A percentile compares a stretch with the other conserved stretches of the same genome.
Conservation (phyloP, 768 basidiomycete species). For the Lyophyllum semitale region DNA sequence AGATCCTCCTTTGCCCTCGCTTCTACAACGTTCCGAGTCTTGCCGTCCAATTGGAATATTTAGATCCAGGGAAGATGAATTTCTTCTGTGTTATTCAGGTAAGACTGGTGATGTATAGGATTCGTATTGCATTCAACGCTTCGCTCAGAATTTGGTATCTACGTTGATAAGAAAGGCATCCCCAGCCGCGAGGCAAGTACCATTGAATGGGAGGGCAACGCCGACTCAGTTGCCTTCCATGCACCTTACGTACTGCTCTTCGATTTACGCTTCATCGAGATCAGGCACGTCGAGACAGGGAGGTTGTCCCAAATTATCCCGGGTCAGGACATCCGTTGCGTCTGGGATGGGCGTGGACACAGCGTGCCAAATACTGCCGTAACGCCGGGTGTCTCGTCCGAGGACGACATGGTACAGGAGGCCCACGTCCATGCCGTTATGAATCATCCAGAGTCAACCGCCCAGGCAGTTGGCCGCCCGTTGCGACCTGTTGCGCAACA, state of each 20-base stretch:
- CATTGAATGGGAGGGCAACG: conserved; percentile 95
- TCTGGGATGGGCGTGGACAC: conserved; percentile 82
- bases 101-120: conserved; percentile 15
- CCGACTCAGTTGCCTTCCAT: conserved; percentile 87
- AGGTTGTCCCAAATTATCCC: conserved; percentile 81
- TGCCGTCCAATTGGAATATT: conserved; percentile 90
- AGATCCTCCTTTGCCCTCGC: conserved; percentile 56
- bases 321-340: conserved; percentile 79
- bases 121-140: conserved; percentile 7
- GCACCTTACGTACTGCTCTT: conserved; percentile 87
- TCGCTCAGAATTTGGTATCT: conserved; percentile 83
- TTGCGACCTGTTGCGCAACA: conserved; percentile 62
- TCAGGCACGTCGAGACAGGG: conserved; percentile 81
- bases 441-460: conserved; percentile 53
- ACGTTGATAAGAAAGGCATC: conserved; percentile 90
- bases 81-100: conserved; percentile 90
- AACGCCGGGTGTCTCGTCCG: conserved; percentile 49
- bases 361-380: conserved; percentile 59
- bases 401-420: conserved; percentile 70
- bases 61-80: conserved; percentile 83
- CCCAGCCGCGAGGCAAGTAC: conserved; percentile 69
- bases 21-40: conserved; percentile 80
- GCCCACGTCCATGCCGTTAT: conserved; percentile 86
- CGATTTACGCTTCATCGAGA: conserved; percentile 88
- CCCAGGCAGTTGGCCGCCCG: conserved; percentile 37